Conservation (phyloP, 257 asterid genomes). For the Solanum verrucosum region DNA sequence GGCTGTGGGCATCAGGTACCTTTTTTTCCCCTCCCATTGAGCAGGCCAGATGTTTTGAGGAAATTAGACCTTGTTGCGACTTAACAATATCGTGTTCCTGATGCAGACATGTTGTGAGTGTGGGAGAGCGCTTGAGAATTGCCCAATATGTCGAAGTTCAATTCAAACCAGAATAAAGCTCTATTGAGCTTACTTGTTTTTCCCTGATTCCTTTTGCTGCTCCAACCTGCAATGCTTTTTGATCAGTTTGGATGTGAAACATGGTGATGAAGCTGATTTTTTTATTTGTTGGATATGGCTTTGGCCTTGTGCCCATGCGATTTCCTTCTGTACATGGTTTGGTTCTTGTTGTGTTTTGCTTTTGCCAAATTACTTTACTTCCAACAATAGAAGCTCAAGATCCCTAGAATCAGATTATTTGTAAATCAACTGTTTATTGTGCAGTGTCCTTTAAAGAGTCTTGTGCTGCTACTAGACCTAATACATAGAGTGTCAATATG, state of each 20-base stretch:
- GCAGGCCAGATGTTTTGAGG: background rate
- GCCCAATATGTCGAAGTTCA: slow-evolving; percentile 72
- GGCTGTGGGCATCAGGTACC: slow-evolving; percentile 97
- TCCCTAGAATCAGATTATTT: background rate
- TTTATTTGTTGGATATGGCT: background rate
- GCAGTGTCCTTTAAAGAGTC: background rate
- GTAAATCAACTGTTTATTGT: background rate
- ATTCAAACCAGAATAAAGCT: slow-evolving; percentile 81
- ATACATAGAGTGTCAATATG: background rate
- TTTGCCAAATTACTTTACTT: background rate
- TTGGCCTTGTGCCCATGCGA: background rate
- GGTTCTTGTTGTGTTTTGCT: background rate
- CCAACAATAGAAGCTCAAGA: background rate
- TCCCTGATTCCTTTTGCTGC: background rate
- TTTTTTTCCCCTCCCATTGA: background rate
- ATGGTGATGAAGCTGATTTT: background rate
- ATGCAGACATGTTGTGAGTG: slow-evolving; percentile 74
- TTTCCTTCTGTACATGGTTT: background rate
- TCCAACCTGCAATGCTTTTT: background rate
- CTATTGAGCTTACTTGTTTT: slow-evolving; percentile 24
- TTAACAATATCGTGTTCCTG: background rate
- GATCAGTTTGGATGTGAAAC: background rate
- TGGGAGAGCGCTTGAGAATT: slow-evolving; percentile 48
- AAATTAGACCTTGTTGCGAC: background rate
- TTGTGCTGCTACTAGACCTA: background rate